A percentile compares a stretch with the other conserved stretches of the same genome.
Evolutionary conservation across 2,329 filamentous ascomycete species (phyloP).

Genomic region (Ceratocystiopsis brevicomis): DNA sequence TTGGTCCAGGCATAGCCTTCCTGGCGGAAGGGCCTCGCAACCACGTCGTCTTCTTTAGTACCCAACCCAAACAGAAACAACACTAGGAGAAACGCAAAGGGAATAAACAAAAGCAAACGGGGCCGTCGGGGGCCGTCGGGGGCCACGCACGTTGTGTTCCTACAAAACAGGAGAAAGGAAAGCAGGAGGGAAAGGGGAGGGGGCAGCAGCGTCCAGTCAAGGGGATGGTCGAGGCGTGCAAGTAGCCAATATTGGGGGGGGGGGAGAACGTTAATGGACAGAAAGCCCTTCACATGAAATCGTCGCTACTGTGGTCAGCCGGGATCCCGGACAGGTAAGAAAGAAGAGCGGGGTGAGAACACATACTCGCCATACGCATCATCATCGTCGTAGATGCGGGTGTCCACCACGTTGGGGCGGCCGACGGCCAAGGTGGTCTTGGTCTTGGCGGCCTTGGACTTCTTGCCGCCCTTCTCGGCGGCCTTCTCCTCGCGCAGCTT

Average conservation of each 20-base stretch:
- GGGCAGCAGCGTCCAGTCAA: no score
- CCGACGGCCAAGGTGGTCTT: conserved; percentile 64
- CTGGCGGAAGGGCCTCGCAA: no score
- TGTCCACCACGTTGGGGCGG: conserved; percentile 45
- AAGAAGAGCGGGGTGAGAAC: not conserved
- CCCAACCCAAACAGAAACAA: not conserved
- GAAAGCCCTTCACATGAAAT: conserved; percentile 46
- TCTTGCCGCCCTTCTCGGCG: conserved; percentile 86
- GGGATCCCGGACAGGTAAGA: not conserved
- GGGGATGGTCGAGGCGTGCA: no score
- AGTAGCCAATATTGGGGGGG: no score
- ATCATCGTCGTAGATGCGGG: conserved; percentile 56
- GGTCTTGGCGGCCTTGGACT: conserved; percentile 88
- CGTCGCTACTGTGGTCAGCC: conserved; percentile 29
- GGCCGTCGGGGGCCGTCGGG: not conserved
- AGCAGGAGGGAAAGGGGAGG: no score
- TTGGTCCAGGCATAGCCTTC: no score
- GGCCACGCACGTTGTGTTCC: not conserved
- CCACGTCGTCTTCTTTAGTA: not conserved
- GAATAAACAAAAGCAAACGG: not conserved
- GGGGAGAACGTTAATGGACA: no score
- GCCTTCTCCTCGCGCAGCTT: conserved; percentile 98
- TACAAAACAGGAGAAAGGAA: not conserved
- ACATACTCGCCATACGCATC: conserved; percentile 61
- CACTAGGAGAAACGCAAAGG: not conserved